These are phyloP conservation scores for Pichia thaimueangensis DNA, from an alignment of 805 yeast genomes.

Conservation along the genomic window DNA sequence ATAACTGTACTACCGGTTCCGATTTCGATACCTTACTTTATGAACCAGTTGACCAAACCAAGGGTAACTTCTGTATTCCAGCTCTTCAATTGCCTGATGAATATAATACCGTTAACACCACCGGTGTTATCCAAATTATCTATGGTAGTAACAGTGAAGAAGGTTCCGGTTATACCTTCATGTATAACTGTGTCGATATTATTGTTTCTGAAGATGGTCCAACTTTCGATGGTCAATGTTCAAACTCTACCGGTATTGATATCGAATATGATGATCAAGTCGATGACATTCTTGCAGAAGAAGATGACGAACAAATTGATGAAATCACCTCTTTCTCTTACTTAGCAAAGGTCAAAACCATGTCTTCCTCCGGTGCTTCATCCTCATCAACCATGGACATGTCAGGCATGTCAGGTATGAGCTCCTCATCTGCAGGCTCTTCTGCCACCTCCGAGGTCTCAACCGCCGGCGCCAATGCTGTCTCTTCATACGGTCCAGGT, in stretches of 20 bases:
- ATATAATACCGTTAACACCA: constrained; percentile 17
- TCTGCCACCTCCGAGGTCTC: background rate
- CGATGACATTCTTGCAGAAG: background rate
- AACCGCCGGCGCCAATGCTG: background rate
- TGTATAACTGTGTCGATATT: constrained; percentile 29
- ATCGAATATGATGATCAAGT: constrained; percentile 6
- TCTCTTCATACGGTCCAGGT: background rate
- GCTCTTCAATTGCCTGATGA: constrained; percentile 22
- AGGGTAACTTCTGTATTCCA: constrained; percentile 27
- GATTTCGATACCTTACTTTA: constrained; percentile 21
- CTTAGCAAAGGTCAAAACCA: background rate
- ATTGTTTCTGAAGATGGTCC: constrained; percentile 24
- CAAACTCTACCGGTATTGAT: constrained; percentile 18
- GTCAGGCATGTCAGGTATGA: background rate
- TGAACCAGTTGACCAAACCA: constrained; percentile 21
- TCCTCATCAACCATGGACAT: too few relatives aligned
- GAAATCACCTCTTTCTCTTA: background rate
- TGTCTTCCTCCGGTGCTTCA: background rate
- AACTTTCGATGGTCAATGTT: constrained; percentile 23
- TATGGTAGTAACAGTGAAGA: constrained; percentile 15
- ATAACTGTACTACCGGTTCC: constrained; percentile 18
- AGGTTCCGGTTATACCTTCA: constrained; percentile 18
- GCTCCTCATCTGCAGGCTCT: background rate
- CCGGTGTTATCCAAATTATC: constrained; percentile 27
- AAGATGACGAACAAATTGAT: background rate